Percentiles rank a stretch among this genome's conserved stretches.
Conservation (phyloP, 176 grass and related monocot species). For the Avena atlantica region DNA sequence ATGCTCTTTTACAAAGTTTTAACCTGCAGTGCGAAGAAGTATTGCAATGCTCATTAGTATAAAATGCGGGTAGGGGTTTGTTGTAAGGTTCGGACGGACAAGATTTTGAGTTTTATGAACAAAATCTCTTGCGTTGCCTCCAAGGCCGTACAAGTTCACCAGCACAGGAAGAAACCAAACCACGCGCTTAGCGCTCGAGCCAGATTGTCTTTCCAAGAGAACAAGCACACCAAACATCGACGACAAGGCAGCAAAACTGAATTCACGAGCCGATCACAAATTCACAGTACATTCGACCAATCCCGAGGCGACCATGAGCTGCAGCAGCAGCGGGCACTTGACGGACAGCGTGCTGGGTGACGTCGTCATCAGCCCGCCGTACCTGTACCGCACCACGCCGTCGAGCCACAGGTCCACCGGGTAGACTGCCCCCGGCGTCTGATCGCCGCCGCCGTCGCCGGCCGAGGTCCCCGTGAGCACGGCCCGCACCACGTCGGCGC, state of each 20-base stretch:
- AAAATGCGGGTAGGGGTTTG: no score
- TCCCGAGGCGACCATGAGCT: constrained; percentile 19
- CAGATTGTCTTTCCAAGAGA: neutral
- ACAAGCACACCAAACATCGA: neutral
- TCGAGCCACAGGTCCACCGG: constrained; percentile 49
- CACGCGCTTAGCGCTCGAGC: neutral
- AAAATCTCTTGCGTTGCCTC: no score
- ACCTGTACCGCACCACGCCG: constrained; percentile 41
- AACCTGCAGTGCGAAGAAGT: no score
- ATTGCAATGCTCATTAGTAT: no score
- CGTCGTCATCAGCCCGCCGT: constrained; percentile 39
- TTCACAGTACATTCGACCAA: constrained; percentile 38
- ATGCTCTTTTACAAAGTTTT: no score
- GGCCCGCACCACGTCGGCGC: constrained; percentile 13
- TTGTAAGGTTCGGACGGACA: no score
- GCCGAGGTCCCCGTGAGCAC: constrained; percentile 32
- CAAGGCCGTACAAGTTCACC: neutral
- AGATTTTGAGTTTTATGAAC: no score
- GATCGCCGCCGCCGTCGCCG: neutral
- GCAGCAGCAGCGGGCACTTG: constrained; percentile 45
- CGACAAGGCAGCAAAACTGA: neutral
- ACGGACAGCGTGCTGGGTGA: constrained; percentile 33
- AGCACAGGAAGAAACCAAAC: neutral
- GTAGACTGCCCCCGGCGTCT: neutral
- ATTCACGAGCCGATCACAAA: constrained; percentile 16